Conservation (phyloP, 768 basidiomycete species). For the Tremella fuciformis region DNA sequence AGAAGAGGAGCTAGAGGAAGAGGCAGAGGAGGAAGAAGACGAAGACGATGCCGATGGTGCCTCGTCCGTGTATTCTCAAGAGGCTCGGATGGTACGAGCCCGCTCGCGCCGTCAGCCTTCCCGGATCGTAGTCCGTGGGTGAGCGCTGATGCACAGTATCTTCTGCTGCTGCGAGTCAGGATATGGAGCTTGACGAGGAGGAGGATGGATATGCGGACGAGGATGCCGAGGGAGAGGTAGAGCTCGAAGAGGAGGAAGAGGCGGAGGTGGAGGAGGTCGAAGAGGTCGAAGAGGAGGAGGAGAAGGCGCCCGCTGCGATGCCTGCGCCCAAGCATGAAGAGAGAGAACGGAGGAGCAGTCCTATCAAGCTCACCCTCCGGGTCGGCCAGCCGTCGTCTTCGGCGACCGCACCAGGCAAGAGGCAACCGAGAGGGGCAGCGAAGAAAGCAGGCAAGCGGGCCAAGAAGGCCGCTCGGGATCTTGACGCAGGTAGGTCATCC, state of each 20-base stretch:
- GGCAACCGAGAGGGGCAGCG: constrained; percentile 22
- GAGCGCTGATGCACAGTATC: constrained; percentile 6
- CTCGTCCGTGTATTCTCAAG: constrained; percentile 12
- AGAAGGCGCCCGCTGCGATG: constrained; percentile 7
- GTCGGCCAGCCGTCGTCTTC: background rate
- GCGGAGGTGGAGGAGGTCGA: constrained; percentile 14
- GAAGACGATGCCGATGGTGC: constrained; percentile 13
- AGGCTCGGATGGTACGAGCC: constrained; percentile 7
- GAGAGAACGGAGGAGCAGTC: constrained; percentile 1
- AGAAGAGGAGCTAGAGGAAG: constrained; percentile 20
- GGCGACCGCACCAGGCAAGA: background rate
- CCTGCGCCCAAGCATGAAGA: background rate
- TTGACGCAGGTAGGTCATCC: constrained; percentile 22
- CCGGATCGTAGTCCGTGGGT: background rate
- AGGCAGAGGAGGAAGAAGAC: constrained; percentile 21
- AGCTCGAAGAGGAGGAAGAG: constrained; percentile 12
- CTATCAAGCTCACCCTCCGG: constrained; percentile 1
- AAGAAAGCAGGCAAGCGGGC: constrained; percentile 36
- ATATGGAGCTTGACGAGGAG: constrained; percentile 17
- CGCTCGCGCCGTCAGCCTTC: constrained; percentile 18
- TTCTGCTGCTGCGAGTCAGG: constrained; percentile 12
- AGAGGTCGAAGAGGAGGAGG: constrained; percentile 14
- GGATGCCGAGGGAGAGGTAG: constrained; percentile 11
- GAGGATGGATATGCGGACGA: constrained; percentile 11
- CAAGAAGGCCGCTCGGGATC: constrained; percentile 30